phyloP scores from a whole-genome alignment of 768 basidiomycete genomes.

The Russula olivacea region DNA sequence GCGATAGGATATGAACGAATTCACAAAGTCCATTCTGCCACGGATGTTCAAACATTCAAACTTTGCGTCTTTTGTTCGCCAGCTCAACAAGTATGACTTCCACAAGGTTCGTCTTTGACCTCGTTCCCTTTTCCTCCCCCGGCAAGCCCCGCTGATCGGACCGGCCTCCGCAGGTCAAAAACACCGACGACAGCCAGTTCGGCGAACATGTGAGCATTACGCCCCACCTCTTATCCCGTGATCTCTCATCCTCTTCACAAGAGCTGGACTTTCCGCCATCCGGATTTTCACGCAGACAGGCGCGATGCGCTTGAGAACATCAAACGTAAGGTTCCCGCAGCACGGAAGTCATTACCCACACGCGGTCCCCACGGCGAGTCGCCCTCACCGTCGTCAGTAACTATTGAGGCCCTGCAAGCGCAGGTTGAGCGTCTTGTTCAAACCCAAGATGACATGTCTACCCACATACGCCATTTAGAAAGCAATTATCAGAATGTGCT shows the following conservation, averaged over 20 bases:
- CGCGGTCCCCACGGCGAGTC: constrained; percentile 27
- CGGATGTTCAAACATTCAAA: constrained; percentile 95
- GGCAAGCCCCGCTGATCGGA: constrained; percentile 22
- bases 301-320: constrained; percentile 58
- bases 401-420: constrained; percentile 39
- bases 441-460: constrained; percentile 46
- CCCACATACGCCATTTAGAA: constrained; percentile 53
- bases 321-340: constrained; percentile 51
- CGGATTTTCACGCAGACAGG: constrained; percentile 47
- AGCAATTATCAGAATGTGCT: constrained; percentile 63
- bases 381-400: constrained; percentile 29
- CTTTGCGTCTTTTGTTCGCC: constrained; percentile 87
- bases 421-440: constrained; percentile 45
- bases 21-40: constrained; percentile 84
- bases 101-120: constrained; percentile 59
- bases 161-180: constrained; percentile 54
- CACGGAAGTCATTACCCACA: constrained; percentile 31
- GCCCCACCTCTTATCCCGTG: constrained; percentile 29
- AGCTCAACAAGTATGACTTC: constrained; percentile 95
- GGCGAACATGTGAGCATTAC: constrained; percentile 46
- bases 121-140: constrained; percentile 3
- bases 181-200: constrained; percentile 72
- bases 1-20: constrained; percentile 84
- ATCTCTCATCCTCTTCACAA: constrained; percentile 19
- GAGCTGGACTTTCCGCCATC: constrained; percentile 50